Evolutionary conservation across 208 protist genomes (phyloP).

Genomic region (Phytomonas francai): DNA sequence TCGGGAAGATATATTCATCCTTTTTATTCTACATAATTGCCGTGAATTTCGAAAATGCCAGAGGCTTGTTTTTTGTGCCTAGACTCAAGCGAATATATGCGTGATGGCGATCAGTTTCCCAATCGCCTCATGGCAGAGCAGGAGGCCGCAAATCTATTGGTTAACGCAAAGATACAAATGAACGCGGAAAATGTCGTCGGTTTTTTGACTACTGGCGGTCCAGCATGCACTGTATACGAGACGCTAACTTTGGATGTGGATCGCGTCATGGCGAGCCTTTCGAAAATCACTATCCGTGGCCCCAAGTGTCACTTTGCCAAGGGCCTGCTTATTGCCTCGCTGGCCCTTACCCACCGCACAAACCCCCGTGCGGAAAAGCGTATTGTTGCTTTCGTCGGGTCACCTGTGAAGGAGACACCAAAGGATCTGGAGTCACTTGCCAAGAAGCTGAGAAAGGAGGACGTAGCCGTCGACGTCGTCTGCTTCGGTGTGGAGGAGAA

Average conservation of each 20-base stretch:
- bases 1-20: slow-evolving; percentile 4
- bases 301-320: slow-evolving; percentile 83
- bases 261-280: slow-evolving; percentile 87
- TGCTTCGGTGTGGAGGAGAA: slow-evolving; percentile 94
- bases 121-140: slow-evolving; percentile 92
- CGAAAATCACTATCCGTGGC: slow-evolving; percentile 84
- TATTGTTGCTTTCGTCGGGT: slow-evolving; percentile 97
- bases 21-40: slow-evolving; percentile 2
- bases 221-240: slow-evolving; percentile 89
- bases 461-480: slow-evolving; percentile 95
- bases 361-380: slow-evolving; percentile 94
- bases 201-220: slow-evolving; percentile 91
- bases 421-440: slow-evolving; percentile 90
- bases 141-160: slow-evolving; percentile 95
- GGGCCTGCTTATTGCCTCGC: slow-evolving; percentile 89
- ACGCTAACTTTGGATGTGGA: slow-evolving; percentile 93
- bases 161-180: slow-evolving; percentile 88
- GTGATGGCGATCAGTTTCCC: slow-evolving; percentile 97
- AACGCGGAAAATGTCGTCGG: slow-evolving; percentile 97
- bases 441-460: slow-evolving; percentile 95
- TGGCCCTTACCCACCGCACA: slow-evolving; percentile 95
- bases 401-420: slow-evolving; percentile 84
- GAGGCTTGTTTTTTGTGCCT: slow-evolving; percentile 90
- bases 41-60: slow-evolving; percentile 34
- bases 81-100: slow-evolving; percentile 97